A percentile compares a stretch with the other conserved stretches of the same genome.
These are phyloP conservation scores for Cryphonectria carpinicola DNA, from an alignment of 2,329 filamentous ascomycete genomes.

Conservation along the genomic window DNA sequence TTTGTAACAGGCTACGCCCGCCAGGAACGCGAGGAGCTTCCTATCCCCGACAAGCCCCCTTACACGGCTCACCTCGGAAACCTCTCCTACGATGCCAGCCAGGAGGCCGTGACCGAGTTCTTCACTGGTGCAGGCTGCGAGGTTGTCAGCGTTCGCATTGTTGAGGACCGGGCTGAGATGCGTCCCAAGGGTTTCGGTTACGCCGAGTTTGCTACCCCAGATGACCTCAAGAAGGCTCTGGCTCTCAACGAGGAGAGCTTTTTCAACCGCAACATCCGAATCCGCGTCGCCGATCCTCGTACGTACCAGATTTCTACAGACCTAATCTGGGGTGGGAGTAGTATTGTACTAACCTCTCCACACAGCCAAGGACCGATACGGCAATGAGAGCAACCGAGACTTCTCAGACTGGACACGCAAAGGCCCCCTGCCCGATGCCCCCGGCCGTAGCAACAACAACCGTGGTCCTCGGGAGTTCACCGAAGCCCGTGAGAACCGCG, in stretches of 20 bases:
- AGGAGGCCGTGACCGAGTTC: constrained; percentile 81
- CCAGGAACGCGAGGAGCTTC: constrained; percentile 71
- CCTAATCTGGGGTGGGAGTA: not conserved
- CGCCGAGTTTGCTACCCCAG: constrained; percentile 86
- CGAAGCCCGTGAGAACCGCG: constrained; percentile 71
- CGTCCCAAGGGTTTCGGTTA: constrained; percentile 98
- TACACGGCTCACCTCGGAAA: constrained; percentile 97
- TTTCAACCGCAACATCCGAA: constrained; percentile 85
- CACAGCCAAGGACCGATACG: constrained; percentile 79
- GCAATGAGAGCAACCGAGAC: constrained; percentile 72
- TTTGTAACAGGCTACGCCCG: constrained; percentile 55
- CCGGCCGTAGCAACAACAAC: constrained; percentile 48
- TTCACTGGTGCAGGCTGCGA: constrained; percentile 72
- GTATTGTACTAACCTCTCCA: constrained; percentile 41
- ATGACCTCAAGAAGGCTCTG: constrained; percentile 90
- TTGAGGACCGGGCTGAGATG: constrained; percentile 91
- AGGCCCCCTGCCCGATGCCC: constrained; percentile 63
- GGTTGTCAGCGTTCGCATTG: constrained; percentile 89
- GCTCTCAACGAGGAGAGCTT: constrained; percentile 80
- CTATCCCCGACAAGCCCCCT: constrained; percentile 88
- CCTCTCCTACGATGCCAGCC: constrained; percentile 90
- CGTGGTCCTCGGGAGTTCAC: constrained; percentile 56
- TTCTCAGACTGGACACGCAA: constrained; percentile 91
- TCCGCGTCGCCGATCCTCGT: constrained; percentile 98
- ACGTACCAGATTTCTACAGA: constrained; percentile 49